Percentiles rank a stretch among this genome's conserved stretches.
phyloP scores from a whole-genome alignment of 2,329 filamentous ascomycete species.

The Hypocrella siamensis region DNA sequence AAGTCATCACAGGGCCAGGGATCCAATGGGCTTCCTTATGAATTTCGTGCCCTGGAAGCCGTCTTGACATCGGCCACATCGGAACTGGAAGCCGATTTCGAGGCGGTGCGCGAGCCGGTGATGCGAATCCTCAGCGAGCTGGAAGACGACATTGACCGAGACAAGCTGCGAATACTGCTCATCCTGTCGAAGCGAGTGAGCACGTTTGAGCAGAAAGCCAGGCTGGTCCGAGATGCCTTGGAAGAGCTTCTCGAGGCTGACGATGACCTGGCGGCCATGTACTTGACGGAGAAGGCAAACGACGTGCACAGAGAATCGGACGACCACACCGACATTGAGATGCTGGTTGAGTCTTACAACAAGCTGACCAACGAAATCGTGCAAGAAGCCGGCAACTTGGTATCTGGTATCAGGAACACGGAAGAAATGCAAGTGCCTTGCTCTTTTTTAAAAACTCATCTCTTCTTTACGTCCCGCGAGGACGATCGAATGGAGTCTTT shows the following conservation, averaged over 20 bases:
- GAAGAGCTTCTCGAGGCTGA: constrained; percentile 92
- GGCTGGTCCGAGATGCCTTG: constrained; percentile 84
- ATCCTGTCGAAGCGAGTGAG: constrained; percentile 91
- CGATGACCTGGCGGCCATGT: constrained; percentile 90
- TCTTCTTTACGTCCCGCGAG: too few relatives aligned
- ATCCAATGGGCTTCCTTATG: constrained; percentile 67
- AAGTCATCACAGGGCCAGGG: constrained; percentile 38
- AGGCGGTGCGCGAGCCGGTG: constrained; percentile 83
- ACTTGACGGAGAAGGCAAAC: constrained; percentile 73
- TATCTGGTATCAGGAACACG: constrained; percentile 90
- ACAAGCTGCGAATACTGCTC: constrained; percentile 79
- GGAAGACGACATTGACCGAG: constrained; percentile 90
- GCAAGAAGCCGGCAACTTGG: constrained; percentile 82
- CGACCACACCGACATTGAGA: constrained; percentile 92
- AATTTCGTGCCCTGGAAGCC: constrained; percentile 89
- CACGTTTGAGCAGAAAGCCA: constrained; percentile 94
- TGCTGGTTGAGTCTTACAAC: constrained; percentile 92
- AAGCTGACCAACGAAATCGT: constrained; percentile 98
- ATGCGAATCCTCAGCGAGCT: constrained; percentile 77
- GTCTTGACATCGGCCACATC: constrained; percentile 88
- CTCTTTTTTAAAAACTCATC: neutral
- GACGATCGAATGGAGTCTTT: too few relatives aligned
- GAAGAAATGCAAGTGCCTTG: constrained; percentile 70
- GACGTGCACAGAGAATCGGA: constrained; percentile 60
- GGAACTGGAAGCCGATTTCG: constrained; percentile 85